phyloP scores from a whole-genome alignment of 805 yeast genomes.

The Ogataea paradorogensis region DNA sequence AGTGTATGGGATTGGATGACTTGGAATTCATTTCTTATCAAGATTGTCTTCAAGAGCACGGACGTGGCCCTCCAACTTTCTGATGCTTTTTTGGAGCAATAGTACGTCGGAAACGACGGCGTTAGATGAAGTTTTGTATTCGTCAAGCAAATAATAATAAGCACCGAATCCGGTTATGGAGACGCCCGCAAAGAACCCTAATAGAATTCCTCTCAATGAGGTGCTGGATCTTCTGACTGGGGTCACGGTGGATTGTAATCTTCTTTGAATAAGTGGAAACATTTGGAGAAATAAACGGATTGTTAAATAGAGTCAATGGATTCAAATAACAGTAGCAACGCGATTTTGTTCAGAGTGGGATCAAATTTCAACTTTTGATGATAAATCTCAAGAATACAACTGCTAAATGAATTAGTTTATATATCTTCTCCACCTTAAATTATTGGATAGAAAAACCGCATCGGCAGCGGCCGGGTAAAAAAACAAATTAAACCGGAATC shows the following conservation, averaged over 20 bases:
- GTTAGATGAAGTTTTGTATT: constrained; percentile 68
- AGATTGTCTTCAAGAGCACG: constrained; percentile 50
- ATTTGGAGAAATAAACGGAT: constrained; percentile 10
- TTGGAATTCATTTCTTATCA: constrained; percentile 25
- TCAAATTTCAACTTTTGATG: background rate
- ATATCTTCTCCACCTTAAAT: constrained; percentile 10
- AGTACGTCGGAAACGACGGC: constrained; percentile 75
- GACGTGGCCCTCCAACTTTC: constrained; percentile 66
- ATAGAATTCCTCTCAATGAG: constrained; percentile 43
- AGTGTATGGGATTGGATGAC: background rate
- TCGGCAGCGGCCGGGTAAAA: constrained; percentile 8
- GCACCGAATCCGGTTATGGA: constrained; percentile 71
- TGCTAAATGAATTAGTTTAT: constrained; percentile 1
- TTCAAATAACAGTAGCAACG: background rate
- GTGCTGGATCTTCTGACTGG: constrained; percentile 22
- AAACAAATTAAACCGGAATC: background rate
- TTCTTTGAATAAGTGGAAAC: constrained; percentile 16
- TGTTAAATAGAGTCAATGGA: background rate
- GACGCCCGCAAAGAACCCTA: constrained; percentile 80
- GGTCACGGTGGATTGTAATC: constrained; percentile 23
- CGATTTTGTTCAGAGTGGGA: background rate
- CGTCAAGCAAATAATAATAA: constrained; percentile 74
- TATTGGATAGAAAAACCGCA: constrained; percentile 5
- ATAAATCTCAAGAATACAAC: background rate
- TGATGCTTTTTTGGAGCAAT: constrained; percentile 63